Conservation (phyloP, 2,329 filamentous ascomycete genomes). For the Ophiostoma australiae region DNA sequence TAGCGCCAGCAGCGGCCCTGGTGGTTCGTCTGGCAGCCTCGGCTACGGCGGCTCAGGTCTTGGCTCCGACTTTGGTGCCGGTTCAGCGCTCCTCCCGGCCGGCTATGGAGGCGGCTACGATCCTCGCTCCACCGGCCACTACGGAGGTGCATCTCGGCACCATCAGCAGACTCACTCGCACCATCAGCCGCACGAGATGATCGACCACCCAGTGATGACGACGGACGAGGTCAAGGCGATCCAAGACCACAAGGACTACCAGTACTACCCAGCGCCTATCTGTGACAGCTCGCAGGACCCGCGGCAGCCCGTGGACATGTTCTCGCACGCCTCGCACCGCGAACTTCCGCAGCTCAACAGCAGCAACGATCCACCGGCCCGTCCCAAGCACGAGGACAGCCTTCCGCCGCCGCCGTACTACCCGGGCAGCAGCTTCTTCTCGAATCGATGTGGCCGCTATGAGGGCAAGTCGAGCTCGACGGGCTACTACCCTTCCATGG, state of each 20-base stretch:
- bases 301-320: conserved; percentile 47
- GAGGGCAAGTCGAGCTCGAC: conserved; percentile 49
- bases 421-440: conserved; percentile 38
- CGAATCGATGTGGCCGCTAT: conserved; percentile 46
- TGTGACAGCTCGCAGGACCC: conserved; percentile 46
- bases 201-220: conserved; percentile 47
- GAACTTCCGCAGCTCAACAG: conserved; percentile 33
- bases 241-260: conserved; percentile 47
- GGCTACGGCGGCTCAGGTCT: conserved; percentile 41
- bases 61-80: conserved; percentile 38
- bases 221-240: conserved; percentile 50
- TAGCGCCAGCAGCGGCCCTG: conserved; percentile 63
- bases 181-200: conserved; percentile 41
- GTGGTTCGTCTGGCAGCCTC: conserved; percentile 59
- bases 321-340: conserved; percentile 36
- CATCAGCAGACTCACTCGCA: conserved; percentile 26
- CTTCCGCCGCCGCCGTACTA: conserved; percentile 42
- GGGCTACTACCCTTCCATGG: conserved; percentile 51
- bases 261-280: conserved; percentile 50
- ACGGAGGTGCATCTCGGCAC: conserved; percentile 39
- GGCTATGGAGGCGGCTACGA: conserved; percentile 40
- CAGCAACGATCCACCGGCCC: conserved; percentile 32
- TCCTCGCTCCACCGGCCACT: conserved; percentile 38
- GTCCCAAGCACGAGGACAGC: conserved; percentile 45
- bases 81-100: conserved; percentile 39